Evolutionary conservation across 2,329 filamentous ascomycete species (phyloP), one percentile per base, ranked within the genome.

Genomic region (Botrytis medusae): DNA sequence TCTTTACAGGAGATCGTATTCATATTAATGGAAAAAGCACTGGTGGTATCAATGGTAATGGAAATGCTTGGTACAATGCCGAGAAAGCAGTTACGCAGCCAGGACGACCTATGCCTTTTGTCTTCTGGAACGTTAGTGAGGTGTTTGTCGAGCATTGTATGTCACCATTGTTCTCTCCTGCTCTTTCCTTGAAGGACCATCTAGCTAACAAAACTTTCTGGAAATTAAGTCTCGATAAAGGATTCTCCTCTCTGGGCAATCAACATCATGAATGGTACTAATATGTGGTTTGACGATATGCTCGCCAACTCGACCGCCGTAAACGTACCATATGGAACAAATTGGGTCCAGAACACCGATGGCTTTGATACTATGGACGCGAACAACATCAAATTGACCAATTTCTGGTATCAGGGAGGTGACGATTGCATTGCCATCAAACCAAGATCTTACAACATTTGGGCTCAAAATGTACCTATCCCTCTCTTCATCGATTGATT

Each of bases 371-470:
- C 87, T 0, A 88, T 88, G 86, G 87, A 89, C 75, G 83, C 83
- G 1, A 76, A 81, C 14, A 87, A 88, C 74, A 81, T 89, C 64
- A 80, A 79, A 10, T 81, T 89, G 8, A 84, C 81, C 6, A 86
- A 87, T 73, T 84, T 88, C 69, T 80, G 82, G 9, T 89, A 87
- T 76, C 86, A 87, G 80, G 87, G 87, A 16, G 86, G 87, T 61
- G 87, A 89, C 75, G 87, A 88, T 78, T 89, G 87, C 73, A 83
- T 88, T 44, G 87, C 87, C 6, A 85, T 89, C 75, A 89, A 89
- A 74, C 86, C 87, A 0, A 83, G 87, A n/a, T 85, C 83, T 0
- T 87, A 86, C 78, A 85, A 87, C 68, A 82, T 89, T 59, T 81
- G 79, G 57, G 81, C 85, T 32, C 82, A 83, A 40, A 87, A 88